Percentiles rank a stretch among this genome's conserved stretches.
Conservation (phyloP, 371 early-diverging fungal genomes). For the Synchytrium microbalum region DNA sequence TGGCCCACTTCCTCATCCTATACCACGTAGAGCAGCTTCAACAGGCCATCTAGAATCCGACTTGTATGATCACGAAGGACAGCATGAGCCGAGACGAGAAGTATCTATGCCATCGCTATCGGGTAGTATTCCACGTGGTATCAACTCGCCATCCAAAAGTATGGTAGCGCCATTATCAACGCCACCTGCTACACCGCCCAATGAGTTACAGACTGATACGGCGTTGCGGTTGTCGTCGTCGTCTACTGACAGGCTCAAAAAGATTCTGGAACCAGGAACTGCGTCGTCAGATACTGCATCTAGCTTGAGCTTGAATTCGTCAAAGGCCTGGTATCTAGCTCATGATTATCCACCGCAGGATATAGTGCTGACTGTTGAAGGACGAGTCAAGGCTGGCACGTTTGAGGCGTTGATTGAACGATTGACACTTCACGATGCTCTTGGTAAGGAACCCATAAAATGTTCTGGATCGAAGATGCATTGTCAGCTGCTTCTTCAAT, state of each 20-base stretch:
- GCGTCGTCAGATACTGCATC: too few relatives aligned
- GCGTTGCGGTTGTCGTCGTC: too few relatives aligned
- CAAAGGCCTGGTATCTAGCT: slow-evolving; percentile 53
- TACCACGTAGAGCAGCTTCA: not conserved
- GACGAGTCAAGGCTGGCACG: slow-evolving; percentile 83
- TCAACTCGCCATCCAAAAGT: too few relatives aligned
- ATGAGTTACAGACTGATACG: too few relatives aligned
- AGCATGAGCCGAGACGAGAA: not conserved
- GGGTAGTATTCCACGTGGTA: not conserved
- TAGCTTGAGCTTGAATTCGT: too few relatives aligned
- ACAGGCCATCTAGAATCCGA: not conserved
- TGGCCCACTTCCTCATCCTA: too few relatives aligned
- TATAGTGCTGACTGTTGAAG: slow-evolving; percentile 73
- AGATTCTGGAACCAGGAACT: not conserved
- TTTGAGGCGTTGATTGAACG: slow-evolving; percentile 73
- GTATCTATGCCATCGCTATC: not conserved
- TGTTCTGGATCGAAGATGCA: too few relatives aligned
- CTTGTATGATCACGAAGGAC: not conserved
- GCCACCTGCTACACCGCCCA: not conserved
- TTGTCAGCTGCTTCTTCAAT: not conserved
- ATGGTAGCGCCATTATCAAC: not conserved
- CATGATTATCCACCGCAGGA: slow-evolving; percentile 64
- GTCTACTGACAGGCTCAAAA: not conserved
- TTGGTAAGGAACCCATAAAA: slow-evolving; percentile 33
- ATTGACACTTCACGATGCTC: slow-evolving; percentile 72